These are phyloP conservation scores for Aspergillus ochraceus DNA, from an alignment of 2,329 filamentous ascomycete genomes.

Conservation along the genomic window DNA sequence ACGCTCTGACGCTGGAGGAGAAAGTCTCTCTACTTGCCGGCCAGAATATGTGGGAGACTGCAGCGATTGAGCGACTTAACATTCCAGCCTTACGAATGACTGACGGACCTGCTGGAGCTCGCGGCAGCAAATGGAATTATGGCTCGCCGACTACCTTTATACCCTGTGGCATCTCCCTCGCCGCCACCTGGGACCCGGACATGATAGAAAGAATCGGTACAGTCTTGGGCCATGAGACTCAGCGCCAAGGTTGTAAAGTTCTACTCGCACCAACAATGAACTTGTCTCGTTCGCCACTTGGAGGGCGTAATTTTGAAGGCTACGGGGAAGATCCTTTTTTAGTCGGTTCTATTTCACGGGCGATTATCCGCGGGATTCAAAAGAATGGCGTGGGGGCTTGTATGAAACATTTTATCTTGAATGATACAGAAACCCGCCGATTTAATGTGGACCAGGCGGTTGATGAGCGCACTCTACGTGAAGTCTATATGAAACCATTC, in stretches of 20 bases:
- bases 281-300: conserved; percentile 77
- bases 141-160: conserved; percentile 71
- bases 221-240: conserved; percentile 69
- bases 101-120: conserved; percentile 68
- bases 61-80: conserved; percentile 60
- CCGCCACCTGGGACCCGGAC: conserved; percentile 73
- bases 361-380: conserved; percentile 69
- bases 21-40: conserved; percentile 29
- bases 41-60: conserved; percentile 58
- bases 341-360: conserved; percentile 71
- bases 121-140: conserved; percentile 67
- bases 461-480: conserved; percentile 57
- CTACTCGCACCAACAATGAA: conserved; percentile 76
- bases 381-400: conserved; percentile 73
- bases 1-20: conserved; percentile 1
- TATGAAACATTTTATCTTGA: conserved; percentile 63
- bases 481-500: conserved; percentile 66
- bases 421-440: conserved; percentile 48
- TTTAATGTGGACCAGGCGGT: conserved; percentile 43
- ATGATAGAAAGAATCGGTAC: conserved; percentile 68
- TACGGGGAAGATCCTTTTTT: conserved; percentile 80
- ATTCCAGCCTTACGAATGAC: conserved; percentile 66
- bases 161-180: conserved; percentile 74
- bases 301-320: conserved; percentile 80
- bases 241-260: conserved; percentile 71